Conservation (phyloP, 1,139 yeast species). For the Blastobotrys indianensis region DNA sequence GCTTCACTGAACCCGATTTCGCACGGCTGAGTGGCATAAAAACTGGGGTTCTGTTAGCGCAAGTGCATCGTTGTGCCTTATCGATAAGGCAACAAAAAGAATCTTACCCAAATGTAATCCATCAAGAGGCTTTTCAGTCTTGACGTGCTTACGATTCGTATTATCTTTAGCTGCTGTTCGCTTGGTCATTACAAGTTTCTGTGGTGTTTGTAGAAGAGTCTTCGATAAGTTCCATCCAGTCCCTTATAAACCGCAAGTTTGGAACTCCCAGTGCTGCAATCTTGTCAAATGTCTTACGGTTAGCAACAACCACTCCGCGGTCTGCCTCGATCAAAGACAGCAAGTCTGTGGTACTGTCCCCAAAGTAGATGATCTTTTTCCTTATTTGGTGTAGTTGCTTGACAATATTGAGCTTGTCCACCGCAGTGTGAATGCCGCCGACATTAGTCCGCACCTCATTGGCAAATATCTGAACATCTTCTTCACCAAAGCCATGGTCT, state of each 20-base stretch:
- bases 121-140: too few species aligned
- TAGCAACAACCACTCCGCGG: constrained; percentile 43
- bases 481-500: constrained; percentile 32
- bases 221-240: constrained; percentile 5
- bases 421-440: constrained; percentile 45
- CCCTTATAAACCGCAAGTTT: constrained; percentile 9
- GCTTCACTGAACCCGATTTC: constrained; percentile 1
- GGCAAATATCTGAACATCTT: constrained; percentile 22
- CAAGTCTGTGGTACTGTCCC: constrained; percentile 64
- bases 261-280: constrained; percentile 15
- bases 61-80: too few species aligned
- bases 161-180: too few species aligned
- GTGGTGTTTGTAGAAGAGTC: not conserved
- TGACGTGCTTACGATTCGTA: too few species aligned
- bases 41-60: too few species aligned
- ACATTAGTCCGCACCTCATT: constrained; percentile 41
- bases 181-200: constrained; percentile 10
- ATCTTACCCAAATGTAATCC: too few species aligned
- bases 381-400: constrained; percentile 22
- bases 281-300: constrained; percentile 14
- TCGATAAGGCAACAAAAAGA: too few species aligned
- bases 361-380: constrained; percentile 42
- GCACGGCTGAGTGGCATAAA: too few species aligned
- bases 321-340: constrained; percentile 47
- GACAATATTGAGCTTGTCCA: constrained; percentile 44